Evolutionary conservation across 495 filamentous ascomycete genomes (phyloP).

Genomic region (Pseudoneurospora amorphoporcata): DNA sequence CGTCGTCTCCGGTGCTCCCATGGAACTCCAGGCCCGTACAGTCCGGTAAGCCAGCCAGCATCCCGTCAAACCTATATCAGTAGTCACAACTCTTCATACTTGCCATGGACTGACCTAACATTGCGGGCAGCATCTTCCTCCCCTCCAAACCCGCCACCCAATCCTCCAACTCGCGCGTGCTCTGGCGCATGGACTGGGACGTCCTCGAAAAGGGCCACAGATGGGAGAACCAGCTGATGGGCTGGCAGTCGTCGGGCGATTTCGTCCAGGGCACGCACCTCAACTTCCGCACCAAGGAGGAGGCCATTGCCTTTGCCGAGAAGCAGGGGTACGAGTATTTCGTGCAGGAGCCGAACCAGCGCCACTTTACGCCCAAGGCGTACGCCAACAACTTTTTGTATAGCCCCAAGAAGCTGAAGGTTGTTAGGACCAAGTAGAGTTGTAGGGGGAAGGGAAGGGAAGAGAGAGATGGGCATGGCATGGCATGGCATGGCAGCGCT

Average conservation of each 20-base stretch:
- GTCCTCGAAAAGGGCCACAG: conserved; percentile 72
- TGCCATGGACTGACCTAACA: too few relatives aligned
- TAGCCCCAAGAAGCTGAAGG: conserved; percentile 75
- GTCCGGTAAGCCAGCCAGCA: too few relatives aligned
- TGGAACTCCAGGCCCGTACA: conserved; percentile 84
- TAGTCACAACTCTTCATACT: too few relatives aligned
- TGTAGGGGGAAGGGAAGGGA: conserved; percentile 10
- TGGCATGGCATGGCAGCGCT: neutral
- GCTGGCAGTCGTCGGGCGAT: conserved; percentile 95
- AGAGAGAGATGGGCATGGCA: neutral
- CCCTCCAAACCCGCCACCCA: conserved; percentile 88
- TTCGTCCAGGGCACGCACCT: conserved; percentile 84
- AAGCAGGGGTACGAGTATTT: conserved; percentile 99
- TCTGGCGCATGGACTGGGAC: conserved; percentile 99
- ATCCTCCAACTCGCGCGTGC: conserved; percentile 71
- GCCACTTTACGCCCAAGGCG: conserved; percentile 77
- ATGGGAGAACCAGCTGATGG: conserved; percentile 98
- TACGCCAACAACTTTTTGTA: conserved; percentile 96
- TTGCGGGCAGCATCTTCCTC: conserved; percentile 62
- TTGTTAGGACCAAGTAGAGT: conserved; percentile 77
- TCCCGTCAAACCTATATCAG: too few relatives aligned
- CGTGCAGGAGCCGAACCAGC: conserved; percentile 89
- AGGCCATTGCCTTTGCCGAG: conserved; percentile 88
- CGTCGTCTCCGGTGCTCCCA: conserved; percentile 82
- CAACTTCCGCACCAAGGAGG: conserved; percentile 87